Conservation (phyloP, 2,329 filamentous ascomycete species). For the Podosphaera xanthii region DNA sequence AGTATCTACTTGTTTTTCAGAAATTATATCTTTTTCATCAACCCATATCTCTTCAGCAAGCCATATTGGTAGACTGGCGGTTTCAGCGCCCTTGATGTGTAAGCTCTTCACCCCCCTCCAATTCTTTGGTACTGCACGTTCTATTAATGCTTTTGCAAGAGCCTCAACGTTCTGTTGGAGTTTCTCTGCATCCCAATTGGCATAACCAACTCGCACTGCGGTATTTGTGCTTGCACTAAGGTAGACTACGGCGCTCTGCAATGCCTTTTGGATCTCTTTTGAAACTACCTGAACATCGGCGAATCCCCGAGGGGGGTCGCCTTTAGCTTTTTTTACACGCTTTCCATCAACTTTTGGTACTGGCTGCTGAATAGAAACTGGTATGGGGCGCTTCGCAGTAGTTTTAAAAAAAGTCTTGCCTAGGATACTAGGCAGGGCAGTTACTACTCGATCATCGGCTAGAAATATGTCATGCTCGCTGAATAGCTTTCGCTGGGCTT, state of each 20-base stretch:
- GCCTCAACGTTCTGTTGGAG: conserved; percentile 60
- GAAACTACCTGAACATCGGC: conserved; percentile 33
- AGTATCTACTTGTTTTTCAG: neutral
- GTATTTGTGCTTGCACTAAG: conserved; percentile 60
- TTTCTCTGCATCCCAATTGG: conserved; percentile 51
- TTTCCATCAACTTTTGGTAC: conserved; percentile 37
- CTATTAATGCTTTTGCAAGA: conserved; percentile 44
- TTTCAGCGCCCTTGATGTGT: conserved; percentile 78
- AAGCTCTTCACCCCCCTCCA: conserved; percentile 71
- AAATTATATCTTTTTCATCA: conserved; percentile 49
- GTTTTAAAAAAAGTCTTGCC: conserved; percentile 86
- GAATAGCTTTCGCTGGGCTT: conserved; percentile 62
- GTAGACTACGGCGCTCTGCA: conserved; percentile 58
- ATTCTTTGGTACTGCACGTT: conserved; percentile 62
- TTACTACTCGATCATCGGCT: conserved; percentile 68
- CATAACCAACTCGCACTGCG: conserved; percentile 55
- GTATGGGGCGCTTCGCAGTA: conserved; percentile 66
- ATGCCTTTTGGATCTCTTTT: conserved; percentile 56
- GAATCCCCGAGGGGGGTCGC: conserved; percentile 19
- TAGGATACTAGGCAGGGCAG: conserved; percentile 48
- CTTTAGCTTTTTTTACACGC: conserved; percentile 36
- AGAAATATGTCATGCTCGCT: conserved; percentile 84
- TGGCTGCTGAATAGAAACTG: conserved; percentile 45
- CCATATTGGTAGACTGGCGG: conserved; percentile 82
- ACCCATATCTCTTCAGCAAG: conserved; percentile 79